These are phyloP conservation scores for Aurantiochytrium sp. DNA, from an alignment of 108 stramenopile species.

Conservation along the genomic window DNA sequence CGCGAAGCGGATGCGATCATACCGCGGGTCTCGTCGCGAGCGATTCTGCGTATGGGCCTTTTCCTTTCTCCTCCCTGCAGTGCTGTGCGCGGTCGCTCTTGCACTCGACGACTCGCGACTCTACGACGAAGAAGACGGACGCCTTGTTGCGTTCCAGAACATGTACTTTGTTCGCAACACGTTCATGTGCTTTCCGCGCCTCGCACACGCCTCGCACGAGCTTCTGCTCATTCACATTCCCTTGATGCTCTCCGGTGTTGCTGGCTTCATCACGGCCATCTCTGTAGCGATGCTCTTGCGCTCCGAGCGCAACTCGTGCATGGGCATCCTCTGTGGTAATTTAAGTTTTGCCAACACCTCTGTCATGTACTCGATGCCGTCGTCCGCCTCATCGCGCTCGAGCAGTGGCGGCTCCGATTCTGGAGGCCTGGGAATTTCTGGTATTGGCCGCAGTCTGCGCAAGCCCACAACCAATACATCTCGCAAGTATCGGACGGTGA, in stretches of 20 bases:
- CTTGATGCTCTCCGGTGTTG: background rate
- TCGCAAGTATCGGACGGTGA: too few species aligned
- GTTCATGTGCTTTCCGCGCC: background rate
- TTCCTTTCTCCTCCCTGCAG: background rate
- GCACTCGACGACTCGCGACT: background rate
- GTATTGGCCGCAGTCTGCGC: background rate
- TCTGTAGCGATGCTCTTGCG: background rate
- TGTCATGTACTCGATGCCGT: background rate
- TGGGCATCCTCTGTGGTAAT: background rate
- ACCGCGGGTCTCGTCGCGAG: background rate
- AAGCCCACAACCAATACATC: background rate
- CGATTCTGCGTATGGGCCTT: background rate
- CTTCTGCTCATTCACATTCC: background rate
- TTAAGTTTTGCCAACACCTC: background rate
- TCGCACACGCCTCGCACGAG: background rate
- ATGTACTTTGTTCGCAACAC: background rate
- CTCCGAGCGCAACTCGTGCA: background rate
- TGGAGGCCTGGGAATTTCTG: background rate
- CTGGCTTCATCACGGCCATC: background rate
- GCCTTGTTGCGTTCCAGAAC: background rate
- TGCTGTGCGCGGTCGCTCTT: background rate
- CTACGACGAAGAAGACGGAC: background rate
- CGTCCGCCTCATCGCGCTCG: background rate
- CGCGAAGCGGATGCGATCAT: background rate
- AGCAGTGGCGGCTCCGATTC: background rate